A percentile compares a stretch with the other conserved stretches of the same genome.
Conservation (phyloP, 306 rosid species). For the Prunus fruticosa region DNA sequence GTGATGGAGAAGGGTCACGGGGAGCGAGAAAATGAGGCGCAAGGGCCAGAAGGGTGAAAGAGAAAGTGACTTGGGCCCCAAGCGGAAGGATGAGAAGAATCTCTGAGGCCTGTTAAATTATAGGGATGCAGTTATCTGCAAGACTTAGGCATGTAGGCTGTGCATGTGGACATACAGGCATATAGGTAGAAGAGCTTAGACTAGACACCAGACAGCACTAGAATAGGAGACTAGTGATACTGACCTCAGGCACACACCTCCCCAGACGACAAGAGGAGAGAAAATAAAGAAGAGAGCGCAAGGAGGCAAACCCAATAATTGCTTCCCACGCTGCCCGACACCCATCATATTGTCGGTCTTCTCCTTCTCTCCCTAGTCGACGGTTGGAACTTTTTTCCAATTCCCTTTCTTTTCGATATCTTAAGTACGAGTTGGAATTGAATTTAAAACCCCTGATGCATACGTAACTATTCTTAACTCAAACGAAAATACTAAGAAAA, state of each 20-base stretch:
- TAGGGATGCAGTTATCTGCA: too few relatives aligned
- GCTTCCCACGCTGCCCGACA: constrained; percentile 42
- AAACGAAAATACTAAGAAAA: too few relatives aligned
- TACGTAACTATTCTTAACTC: too few relatives aligned
- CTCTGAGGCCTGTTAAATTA: too few relatives aligned
- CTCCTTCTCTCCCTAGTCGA: background rate
- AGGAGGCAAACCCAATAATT: background rate
- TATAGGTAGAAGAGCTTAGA: too few relatives aligned
- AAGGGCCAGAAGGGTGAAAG: background rate
- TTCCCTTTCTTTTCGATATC: background rate
- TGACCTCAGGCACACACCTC: too few relatives aligned
- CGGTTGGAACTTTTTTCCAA: background rate
- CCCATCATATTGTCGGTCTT: constrained; percentile 25
- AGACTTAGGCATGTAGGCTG: too few relatives aligned
- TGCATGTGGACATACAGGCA: too few relatives aligned
- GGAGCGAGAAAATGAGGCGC: background rate
- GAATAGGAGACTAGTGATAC: too few relatives aligned
- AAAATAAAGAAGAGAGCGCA: background rate
- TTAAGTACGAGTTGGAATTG: background rate
- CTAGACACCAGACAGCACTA: too few relatives aligned
- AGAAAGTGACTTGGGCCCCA: background rate
- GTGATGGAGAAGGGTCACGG: background rate
- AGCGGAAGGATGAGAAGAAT: background rate
- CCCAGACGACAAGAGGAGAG: background rate
- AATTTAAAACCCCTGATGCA: too few relatives aligned